Evolutionary conservation across 371 early-diverging fungal species (phyloP), one percentile per base, ranked within the genome.

Genomic region (Saksenaea oblongispora): DNA sequence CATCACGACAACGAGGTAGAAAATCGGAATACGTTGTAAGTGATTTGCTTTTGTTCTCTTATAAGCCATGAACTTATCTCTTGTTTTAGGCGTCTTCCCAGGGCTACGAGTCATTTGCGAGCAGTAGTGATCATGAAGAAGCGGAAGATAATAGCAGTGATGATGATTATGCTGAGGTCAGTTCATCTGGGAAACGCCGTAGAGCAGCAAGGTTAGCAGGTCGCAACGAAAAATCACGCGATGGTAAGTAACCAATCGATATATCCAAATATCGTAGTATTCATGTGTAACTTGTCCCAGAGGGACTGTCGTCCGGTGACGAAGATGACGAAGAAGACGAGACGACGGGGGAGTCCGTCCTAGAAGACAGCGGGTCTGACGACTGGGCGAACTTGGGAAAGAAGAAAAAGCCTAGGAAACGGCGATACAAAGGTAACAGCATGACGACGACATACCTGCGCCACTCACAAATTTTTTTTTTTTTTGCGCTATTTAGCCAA

Each of bases 101-200:
- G 22, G 51, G 3, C 22, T 18, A 47, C 22, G 18, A 47, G 51
- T 47, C 51, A 47, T 47, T 47, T 47, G 51, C 5, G 8, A 59
- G 47, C 37, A 42, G 39, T 39, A 59, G 35, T 44, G 63, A 59
- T 57, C 36, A 27, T 13, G 68, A 58, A 26, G 47, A 44, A 14
- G 31, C 22, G 18, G 60, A 61, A 7, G 67, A 71, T 15, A 53
- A 56, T 35, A 61, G 55, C 28, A 66, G 67, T 54, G 75, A 69
- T 42, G 70, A 70, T 59, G 68, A 68, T 26, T 70, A 66, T 17
- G 70, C 64, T 34, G 65, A 47, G n/a, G 17, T 2, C 27, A 34
- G 14, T 35, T 28, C 10, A 22, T 54, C 36, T 24, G 27, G 24
- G 28, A 34, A 26, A 39, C 62, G 62, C 14, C 35, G 53, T 24